These are phyloP conservation scores for Cyclospora cayetanensis DNA, from an alignment of 169 alveolate genomes.

Conservation along the genomic window DNA sequence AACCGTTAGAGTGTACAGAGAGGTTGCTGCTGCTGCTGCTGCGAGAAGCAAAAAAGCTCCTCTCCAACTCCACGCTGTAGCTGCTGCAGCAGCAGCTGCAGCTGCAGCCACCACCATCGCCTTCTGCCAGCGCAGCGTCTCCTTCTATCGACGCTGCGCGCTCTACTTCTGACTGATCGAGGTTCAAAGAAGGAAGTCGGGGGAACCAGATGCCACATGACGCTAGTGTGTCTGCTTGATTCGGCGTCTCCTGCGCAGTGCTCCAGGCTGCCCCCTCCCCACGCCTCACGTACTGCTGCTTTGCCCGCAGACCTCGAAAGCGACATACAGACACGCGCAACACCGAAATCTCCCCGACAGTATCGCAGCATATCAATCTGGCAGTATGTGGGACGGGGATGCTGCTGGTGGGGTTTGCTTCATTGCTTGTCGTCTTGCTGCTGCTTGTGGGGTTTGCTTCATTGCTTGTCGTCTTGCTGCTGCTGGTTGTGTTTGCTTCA, in stretches of 20 bases:
- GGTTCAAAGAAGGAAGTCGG: not conserved
- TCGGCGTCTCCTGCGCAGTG: not conserved
- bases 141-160: not conserved
- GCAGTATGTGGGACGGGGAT: not conserved
- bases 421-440: not conserved
- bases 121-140: not conserved
- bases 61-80: constrained; percentile 30
- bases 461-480: no score
- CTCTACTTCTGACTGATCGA: not conserved
- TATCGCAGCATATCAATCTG: constrained; percentile 5
- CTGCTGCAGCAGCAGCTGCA: constrained; percentile 31
- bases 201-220: not conserved
- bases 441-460: no score
- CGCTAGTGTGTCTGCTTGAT: not conserved
- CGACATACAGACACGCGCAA: constrained; percentile 5
- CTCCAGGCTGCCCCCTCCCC: not conserved
- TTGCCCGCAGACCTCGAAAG: not conserved
- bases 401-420: no score
- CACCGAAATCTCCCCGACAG: constrained; percentile 2
- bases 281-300: not conserved
- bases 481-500: not conserved
- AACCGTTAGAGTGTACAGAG: constrained; percentile 9
- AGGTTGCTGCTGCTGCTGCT: constrained; percentile 9
- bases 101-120: not conserved
- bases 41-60: constrained; percentile 4